These are phyloP conservation scores for Saraca asoca DNA, from an alignment of 331 rosid species.

Conservation along the genomic window DNA sequence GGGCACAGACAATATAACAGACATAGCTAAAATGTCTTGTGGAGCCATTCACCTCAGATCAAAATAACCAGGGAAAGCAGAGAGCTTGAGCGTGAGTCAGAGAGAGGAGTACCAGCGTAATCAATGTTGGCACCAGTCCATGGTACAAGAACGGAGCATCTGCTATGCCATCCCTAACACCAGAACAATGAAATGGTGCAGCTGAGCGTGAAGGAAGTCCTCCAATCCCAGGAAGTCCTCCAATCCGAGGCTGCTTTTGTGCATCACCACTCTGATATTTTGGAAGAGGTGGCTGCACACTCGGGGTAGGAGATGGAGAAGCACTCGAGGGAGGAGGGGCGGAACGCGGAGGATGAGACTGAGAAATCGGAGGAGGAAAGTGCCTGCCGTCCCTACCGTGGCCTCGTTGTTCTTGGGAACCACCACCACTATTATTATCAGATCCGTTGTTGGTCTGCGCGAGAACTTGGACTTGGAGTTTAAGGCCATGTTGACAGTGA, in stretches of 20 bases:
- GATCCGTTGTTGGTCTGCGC: slow-evolving; percentile 39
- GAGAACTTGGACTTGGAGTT: slow-evolving; percentile 49
- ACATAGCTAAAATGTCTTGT: neutral
- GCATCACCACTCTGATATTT: no score
- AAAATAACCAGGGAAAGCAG: neutral
- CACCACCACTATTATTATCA: neutral
- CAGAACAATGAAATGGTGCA: slow-evolving; percentile 29
- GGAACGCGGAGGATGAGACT: no score
- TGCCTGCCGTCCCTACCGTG: neutral
- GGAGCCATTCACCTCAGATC: slow-evolving; percentile 11
- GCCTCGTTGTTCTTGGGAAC: neutral
- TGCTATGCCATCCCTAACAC: slow-evolving; percentile 1
- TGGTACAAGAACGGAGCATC: neutral
- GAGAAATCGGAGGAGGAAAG: no score
- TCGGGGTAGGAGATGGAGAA: neutral
- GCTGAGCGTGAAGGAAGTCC: slow-evolving; percentile 1
- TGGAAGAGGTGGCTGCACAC: no score
- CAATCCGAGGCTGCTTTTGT: no score
- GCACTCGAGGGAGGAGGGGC: no score
- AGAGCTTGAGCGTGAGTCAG: neutral
- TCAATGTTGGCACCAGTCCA: slow-evolving; percentile 18
- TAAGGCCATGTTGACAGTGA: slow-evolving; percentile 71
- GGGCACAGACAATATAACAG: neutral
- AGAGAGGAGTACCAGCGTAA: slow-evolving; percentile 30
- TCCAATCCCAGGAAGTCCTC: neutral